phyloP scores from a whole-genome alignment of 2,329 filamentous ascomycete species.

The Ascochyta pisi region DNA sequence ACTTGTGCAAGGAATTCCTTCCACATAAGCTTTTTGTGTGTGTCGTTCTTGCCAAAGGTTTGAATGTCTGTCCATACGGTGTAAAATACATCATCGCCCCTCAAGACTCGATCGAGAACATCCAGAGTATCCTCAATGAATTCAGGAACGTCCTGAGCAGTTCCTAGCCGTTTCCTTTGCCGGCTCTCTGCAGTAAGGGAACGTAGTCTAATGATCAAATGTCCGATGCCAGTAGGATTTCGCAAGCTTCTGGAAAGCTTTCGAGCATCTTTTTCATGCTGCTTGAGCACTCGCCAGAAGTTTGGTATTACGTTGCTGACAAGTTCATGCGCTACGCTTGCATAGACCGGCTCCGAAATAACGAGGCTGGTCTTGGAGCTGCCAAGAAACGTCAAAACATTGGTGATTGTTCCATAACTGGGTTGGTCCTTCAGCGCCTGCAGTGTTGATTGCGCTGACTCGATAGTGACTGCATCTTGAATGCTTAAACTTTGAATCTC shows the following conservation, averaged over 20 bases:
- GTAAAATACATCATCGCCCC: slow-evolving; percentile 51
- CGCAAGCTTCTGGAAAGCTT: slow-evolving; percentile 70
- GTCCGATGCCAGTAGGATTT: slow-evolving; percentile 79
- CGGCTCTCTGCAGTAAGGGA: slow-evolving; percentile 57
- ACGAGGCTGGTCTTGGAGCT: slow-evolving; percentile 62
- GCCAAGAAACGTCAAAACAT: slow-evolving; percentile 61
- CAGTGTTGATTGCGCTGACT: slow-evolving; percentile 60
- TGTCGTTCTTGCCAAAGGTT: slow-evolving; percentile 47
- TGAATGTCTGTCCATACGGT: slow-evolving; percentile 56
- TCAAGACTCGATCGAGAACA: slow-evolving; percentile 53
- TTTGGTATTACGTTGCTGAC: slow-evolving; percentile 78
- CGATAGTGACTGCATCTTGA: slow-evolving; percentile 24
- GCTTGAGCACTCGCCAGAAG: slow-evolving; percentile 69
- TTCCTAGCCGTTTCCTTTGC: slow-evolving; percentile 44
- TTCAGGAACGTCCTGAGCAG: slow-evolving; percentile 38
- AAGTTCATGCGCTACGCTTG: slow-evolving; percentile 77
- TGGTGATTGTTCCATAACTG: slow-evolving; percentile 62
- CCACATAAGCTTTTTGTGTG: slow-evolving; percentile 64
- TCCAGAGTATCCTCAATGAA: slow-evolving; percentile 53
- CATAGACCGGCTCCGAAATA: slow-evolving; percentile 69
- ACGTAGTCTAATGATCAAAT: slow-evolving; percentile 73
- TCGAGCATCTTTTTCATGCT: slow-evolving; percentile 11
- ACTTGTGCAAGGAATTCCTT: slow-evolving; percentile 66
- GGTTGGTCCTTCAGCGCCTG: slow-evolving; percentile 68
- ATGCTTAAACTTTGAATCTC: slow-evolving; percentile 21